Percentiles rank a stretch among this genome's conserved stretches.
These are phyloP conservation scores for Alisma plantagoaquatica DNA, from an alignment of 106 monocot genomes.

Conservation along the genomic window DNA sequence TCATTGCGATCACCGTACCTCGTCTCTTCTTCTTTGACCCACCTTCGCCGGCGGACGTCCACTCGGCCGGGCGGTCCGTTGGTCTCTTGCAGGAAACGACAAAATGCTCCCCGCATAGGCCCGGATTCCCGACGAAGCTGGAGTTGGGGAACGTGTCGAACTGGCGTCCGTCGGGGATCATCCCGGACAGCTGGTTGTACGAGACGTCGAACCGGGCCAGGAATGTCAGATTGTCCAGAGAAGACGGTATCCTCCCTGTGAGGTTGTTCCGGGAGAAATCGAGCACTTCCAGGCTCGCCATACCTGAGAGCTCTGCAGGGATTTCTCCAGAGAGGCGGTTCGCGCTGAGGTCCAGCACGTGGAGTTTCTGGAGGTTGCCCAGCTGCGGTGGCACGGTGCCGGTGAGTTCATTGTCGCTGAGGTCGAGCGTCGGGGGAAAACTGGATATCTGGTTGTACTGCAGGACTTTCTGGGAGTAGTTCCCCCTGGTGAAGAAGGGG, in stretches of 20 bases:
- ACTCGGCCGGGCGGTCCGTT: too few relatives aligned
- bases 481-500: slow-evolving; percentile 22
- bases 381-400: slow-evolving; percentile 35
- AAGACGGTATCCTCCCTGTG: slow-evolving; percentile 38
- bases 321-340: slow-evolving; percentile 47
- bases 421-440: slow-evolving; percentile 50
- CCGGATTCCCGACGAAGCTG: slow-evolving; percentile 45
- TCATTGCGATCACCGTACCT: too few relatives aligned
- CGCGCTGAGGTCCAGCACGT: slow-evolving; percentile 33
- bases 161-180: slow-evolving; percentile 45
- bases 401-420: slow-evolving; percentile 34
- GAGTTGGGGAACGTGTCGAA: slow-evolving; percentile 41
- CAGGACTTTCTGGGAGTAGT: slow-evolving; percentile 16
- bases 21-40: too few relatives aligned
- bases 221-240: slow-evolving; percentile 48
- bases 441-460: slow-evolving; percentile 53
- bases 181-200: slow-evolving; percentile 44
- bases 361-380: slow-evolving; percentile 28
- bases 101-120: slow-evolving; percentile 34
- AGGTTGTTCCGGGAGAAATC: slow-evolving; percentile 54
- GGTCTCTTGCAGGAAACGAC: too few relatives aligned
- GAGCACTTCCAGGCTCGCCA: slow-evolving; percentile 44
- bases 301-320: slow-evolving; percentile 40
- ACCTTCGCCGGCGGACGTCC: too few relatives aligned
- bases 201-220: slow-evolving; percentile 51